Conservation (phyloP, 208 protist genomes). For the Trypanosoma vivax region DNA sequence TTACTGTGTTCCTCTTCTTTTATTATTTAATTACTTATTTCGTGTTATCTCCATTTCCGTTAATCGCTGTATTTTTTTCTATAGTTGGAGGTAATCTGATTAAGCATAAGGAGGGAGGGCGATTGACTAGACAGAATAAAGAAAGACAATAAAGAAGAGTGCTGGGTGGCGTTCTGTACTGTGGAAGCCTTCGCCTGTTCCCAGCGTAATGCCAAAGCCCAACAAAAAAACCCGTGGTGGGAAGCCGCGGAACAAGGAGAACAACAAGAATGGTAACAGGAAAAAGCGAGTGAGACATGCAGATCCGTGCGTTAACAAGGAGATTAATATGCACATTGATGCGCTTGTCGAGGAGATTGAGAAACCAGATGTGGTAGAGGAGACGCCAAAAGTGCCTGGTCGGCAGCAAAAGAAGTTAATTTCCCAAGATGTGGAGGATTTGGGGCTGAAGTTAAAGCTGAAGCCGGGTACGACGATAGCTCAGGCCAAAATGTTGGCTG, state of each 20-base stretch:
- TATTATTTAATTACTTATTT: too few relatives aligned
- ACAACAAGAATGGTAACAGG: conserved; percentile 33
- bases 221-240: conserved; percentile 1
- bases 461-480: conserved; percentile 69
- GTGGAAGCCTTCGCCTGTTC: too few relatives aligned
- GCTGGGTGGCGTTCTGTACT: too few relatives aligned
- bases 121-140: too few relatives aligned
- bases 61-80: too few relatives aligned
- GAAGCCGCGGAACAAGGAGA: conserved; percentile 33
- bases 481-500: conserved; percentile 45
- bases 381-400: conserved; percentile 18
- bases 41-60: too few relatives aligned
- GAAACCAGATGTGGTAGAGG: background rate
- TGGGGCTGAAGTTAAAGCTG: conserved; percentile 45
- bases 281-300: conserved; percentile 45
- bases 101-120: too few relatives aligned
- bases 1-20: too few relatives aligned
- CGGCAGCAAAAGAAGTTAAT: conserved; percentile 22
- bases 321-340: conserved; percentile 37
- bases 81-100: too few relatives aligned
- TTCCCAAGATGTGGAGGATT: conserved; percentile 18
- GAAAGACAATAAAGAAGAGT: too few relatives aligned
- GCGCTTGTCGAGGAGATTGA: conserved; percentile 59
- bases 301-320: conserved; percentile 53
- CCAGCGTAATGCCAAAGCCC: conserved; percentile 9